phyloP scores from a whole-genome alignment of 495 filamentous ascomycete genomes.

The Tetracladium marchalianum region DNA sequence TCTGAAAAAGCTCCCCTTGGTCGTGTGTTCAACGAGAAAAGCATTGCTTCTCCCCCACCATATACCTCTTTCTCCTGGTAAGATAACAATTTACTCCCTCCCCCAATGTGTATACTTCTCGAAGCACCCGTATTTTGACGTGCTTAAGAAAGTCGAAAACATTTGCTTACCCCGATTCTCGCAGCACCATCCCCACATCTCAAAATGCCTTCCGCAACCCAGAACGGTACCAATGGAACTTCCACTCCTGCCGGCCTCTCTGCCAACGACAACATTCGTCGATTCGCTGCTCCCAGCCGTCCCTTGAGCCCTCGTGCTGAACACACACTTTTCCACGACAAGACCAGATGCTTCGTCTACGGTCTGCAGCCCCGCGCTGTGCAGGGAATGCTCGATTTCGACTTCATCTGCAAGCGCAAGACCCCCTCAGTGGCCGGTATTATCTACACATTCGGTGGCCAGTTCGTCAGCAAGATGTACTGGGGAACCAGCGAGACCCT shows the following conservation, averaged over 20 bases:
- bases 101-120: no score
- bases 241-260: slow-evolving; percentile 34
- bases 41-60: no score
- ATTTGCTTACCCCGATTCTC: slow-evolving; percentile 1
- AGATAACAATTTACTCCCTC: no score
- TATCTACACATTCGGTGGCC: slow-evolving; percentile 99
- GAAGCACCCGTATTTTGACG: no score
- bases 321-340: slow-evolving; percentile 92
- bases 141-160: no score
- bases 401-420: slow-evolving; percentile 99
- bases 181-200: slow-evolving; percentile 12
- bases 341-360: slow-evolving; percentile 99
- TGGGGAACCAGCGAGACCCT: slow-evolving; percentile 99
- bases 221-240: slow-evolving; percentile 26
- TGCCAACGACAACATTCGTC: slow-evolving; percentile 97
- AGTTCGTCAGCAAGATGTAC: slow-evolving; percentile 99
- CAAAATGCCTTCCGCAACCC: slow-evolving; percentile 35
- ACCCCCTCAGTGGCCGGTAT: slow-evolving; percentile 97
- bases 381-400: slow-evolving; percentile 99
- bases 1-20: no score
- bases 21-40: no score
- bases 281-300: slow-evolving; percentile 87
- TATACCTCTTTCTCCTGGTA: no score
- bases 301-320: slow-evolving; percentile 74
- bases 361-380: slow-evolving; percentile 96